Evolutionary conservation across 371 early-diverging fungal species (phyloP), one percentile per base, ranked within the genome.

Genomic region (Dinochytrium kinnereticum): DNA sequence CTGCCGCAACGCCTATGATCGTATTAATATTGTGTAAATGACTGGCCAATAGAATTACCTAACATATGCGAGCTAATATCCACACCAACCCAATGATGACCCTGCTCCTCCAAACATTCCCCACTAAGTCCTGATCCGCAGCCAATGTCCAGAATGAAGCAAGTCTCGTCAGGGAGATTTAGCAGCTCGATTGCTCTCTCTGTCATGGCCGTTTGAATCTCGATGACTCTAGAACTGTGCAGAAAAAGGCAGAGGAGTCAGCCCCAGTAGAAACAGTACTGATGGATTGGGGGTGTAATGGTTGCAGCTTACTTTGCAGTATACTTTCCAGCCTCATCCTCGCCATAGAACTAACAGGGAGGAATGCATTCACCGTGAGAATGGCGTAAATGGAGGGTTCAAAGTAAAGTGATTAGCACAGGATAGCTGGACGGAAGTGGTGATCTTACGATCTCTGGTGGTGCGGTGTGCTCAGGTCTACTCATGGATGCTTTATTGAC

Each of bases 61-160:
- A 99, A 83, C 99, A 99, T 99, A 37, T 94, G 81, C 1, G 91
- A 89, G 10, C 95, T 91, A 76, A 99, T 96, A 82, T 99, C 99
- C 84, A 97, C 84, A 15, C 99, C 99, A 31, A 97, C 94, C 98
- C 99, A 98, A 38, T 90, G 71, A 77, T 97, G 96, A 7, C 95
- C 96, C 70, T 93, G 91, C 72, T 98, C 99, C 64, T 94, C 92
- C 51, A 99, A 81, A 37, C 96, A 93, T 80, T 98, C 96, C 15
- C 98, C 98, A 82, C 94, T 93, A 71, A 97, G 88, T 17, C 99
- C 99, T 2, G 94, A 95, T 51, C 98, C 99, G 81, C 98, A 97
- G n/a, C 98, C 98, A 72, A 98, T 93, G 80, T 98, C 98, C n/a
- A 98, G 87, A 59, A 99, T 79, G 49, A 88, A 92, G 57, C 89